Evolutionary conservation across 176 grass and related monocot genomes (phyloP).

Genomic region (Eragrostis curvula): DNA sequence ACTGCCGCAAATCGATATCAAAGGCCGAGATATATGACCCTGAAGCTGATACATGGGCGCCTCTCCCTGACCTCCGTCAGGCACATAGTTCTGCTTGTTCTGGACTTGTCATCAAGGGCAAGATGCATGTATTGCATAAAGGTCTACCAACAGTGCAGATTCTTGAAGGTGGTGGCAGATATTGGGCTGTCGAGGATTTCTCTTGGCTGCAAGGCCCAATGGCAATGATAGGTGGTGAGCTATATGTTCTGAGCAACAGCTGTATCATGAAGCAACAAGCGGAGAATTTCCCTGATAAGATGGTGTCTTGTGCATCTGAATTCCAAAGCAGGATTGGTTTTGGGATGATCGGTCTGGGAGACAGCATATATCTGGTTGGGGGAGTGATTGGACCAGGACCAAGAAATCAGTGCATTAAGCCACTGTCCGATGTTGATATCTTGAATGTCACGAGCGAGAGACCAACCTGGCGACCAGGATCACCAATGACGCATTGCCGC

Average conservation of each 20-base stretch:
- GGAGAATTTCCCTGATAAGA: constrained; percentile 73
- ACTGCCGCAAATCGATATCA: constrained; percentile 83
- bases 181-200: constrained; percentile 85
- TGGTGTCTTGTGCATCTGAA: constrained; percentile 82
- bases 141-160: constrained; percentile 88
- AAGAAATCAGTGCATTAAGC: constrained; percentile 94
- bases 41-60: constrained; percentile 72
- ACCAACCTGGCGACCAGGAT: constrained; percentile 80
- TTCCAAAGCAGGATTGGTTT: constrained; percentile 96
- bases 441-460: constrained; percentile 80
- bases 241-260: constrained; percentile 89
- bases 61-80: constrained; percentile 78
- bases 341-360: constrained; percentile 80
- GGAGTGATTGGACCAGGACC: constrained; percentile 96
- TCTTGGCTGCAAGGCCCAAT: constrained; percentile 92
- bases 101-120: constrained; percentile 82
- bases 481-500: constrained; percentile 81
- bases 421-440: constrained; percentile 83
- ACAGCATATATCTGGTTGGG: constrained; percentile 85
- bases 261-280: constrained; percentile 89
- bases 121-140: constrained; percentile 95
- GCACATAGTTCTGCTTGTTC: constrained; percentile 92
- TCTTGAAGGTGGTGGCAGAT: constrained; percentile 67
- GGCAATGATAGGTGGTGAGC: constrained; percentile 78
- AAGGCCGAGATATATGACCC: constrained; percentile 94